These are phyloP conservation scores for Zygotorulaspora florentina DNA, from an alignment of 805 yeast species.

Conservation along the genomic window DNA sequence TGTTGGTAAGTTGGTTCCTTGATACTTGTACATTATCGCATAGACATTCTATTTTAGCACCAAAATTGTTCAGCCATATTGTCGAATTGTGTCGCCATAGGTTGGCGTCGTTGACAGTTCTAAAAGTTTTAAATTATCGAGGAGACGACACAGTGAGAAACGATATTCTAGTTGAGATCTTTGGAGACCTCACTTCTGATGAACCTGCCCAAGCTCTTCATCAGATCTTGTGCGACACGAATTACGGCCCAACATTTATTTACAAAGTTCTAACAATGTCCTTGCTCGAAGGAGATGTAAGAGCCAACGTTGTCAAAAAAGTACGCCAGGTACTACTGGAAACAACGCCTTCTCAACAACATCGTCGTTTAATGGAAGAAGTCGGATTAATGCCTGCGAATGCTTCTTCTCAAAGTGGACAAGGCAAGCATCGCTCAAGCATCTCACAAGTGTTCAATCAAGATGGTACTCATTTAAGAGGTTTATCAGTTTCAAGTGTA, in stretches of 20 bases:
- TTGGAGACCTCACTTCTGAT: slow-evolving; percentile 45
- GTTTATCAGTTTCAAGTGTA: slow-evolving; percentile 30
- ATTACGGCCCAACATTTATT: slow-evolving; percentile 71
- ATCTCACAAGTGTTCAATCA: slow-evolving; percentile 24
- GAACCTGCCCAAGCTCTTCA: slow-evolving; percentile 48
- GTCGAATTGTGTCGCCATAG: slow-evolving; percentile 70
- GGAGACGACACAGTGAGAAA: slow-evolving; percentile 59
- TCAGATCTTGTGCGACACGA: slow-evolving; percentile 58
- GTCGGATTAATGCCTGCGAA: slow-evolving; percentile 57
- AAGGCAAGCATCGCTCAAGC: slow-evolving; percentile 23
- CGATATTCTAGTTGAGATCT: slow-evolving; percentile 58
- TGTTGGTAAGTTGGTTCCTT: slow-evolving; percentile 88
- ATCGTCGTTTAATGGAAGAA: slow-evolving; percentile 85
- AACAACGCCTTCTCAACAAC: slow-evolving; percentile 61
- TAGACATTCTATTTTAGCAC: slow-evolving; percentile 62
- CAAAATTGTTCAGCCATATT: slow-evolving; percentile 57
- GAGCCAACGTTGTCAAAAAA: slow-evolving; percentile 54
- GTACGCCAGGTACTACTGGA: slow-evolving; percentile 62
- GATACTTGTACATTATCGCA: slow-evolving; percentile 72
- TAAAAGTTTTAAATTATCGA: slow-evolving; percentile 71
- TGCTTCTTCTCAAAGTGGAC: slow-evolving; percentile 8
- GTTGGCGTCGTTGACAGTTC: slow-evolving; percentile 74
- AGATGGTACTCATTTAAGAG: slow-evolving; percentile 29
- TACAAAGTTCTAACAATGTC: slow-evolving; percentile 77
- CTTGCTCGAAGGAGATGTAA: slow-evolving; percentile 51